Base-by-base conservation (phyloP, 148 eudicot species). In the Vaccinium darrowii region DNA sequence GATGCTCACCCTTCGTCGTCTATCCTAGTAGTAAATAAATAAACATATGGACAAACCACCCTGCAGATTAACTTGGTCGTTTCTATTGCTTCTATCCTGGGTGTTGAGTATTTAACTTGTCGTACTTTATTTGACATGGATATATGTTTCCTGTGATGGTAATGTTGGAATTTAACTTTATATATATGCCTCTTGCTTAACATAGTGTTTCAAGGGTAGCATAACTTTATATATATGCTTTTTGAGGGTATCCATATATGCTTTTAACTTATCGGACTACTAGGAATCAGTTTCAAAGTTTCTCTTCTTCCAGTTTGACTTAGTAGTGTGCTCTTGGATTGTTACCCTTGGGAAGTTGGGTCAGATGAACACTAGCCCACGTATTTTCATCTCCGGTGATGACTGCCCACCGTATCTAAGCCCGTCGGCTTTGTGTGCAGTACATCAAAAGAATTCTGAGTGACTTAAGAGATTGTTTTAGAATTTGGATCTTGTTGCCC, bases 1-100 rank as follows among this genome's bases (percentile, higher is more conserved):
- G 89, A 58, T 30, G 9, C 36, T 18, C 16, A 19, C 43, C 27
- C 39, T 2, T 47, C 50, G 11, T 36, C 4, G 50, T 47, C 16
- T 58, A 57, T 80, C 67, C 71, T 80, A 57, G 21, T 80, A 80
- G 82, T 80, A 80, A 80, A 80, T 80, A 80, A 80, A 80, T 80
- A 80, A 63, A 23, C 16, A 58, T 56, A 27, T 3, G 51, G 82
- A 80, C 67, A 58, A 80, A 80, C 10, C 63, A 78, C n/a, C 65
- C 33, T 23, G 58, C 63, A 30, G 81, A n/a, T 78, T 50, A 51
- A 54, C 63, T 27, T 27, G 43, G 43, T 53, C 63, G 4, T 43
- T 78, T 27, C 63, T 33, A 30, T 78, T 53, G 43, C 8, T n/a
- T 52, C n/a, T 78, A 63, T 69, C 74, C 81, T 54, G 27, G 81